These are phyloP conservation scores for Solanum appendiculatum DNA, from an alignment of 257 asterid species.

Conservation along the genomic window DNA sequence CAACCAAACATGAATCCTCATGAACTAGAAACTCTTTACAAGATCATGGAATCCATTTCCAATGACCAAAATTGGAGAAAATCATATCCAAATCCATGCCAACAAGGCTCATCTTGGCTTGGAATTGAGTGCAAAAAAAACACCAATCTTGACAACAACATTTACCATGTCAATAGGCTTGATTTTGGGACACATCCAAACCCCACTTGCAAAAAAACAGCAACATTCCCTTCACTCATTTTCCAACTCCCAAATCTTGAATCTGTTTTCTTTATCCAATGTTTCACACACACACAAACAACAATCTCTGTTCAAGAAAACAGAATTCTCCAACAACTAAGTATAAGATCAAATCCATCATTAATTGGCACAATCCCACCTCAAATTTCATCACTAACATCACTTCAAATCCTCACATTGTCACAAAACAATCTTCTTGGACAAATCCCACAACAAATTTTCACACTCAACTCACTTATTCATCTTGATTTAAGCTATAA, in stretches of 20 bases:
- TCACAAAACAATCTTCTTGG: conserved; percentile 66
- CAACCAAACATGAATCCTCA: conserved; percentile 28
- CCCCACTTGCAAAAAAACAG: conserved; percentile 61
- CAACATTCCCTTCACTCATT: conserved; percentile 59
- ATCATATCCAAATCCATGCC: conserved; percentile 68
- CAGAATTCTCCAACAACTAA: conserved; percentile 40
- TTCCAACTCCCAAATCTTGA: conserved; percentile 60
- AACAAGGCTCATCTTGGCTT: conserved; percentile 50
- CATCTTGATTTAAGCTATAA: conserved; percentile 85
- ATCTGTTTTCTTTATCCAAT: conserved; percentile 59
- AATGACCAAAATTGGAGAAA: conserved; percentile 51
- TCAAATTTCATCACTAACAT: conserved; percentile 40
- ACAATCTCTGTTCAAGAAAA: conserved; percentile 16
- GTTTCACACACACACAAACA: conserved; percentile 43
- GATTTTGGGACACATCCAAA: conserved; percentile 70
- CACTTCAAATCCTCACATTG: conserved; percentile 72
- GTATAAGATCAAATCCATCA: conserved; percentile 55
- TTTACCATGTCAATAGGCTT: conserved; percentile 52
- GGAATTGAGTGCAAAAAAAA: conserved; percentile 61
- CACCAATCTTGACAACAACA: not conserved
- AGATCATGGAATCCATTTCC: conserved; percentile 65
- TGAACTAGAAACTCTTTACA: conserved; percentile 56
- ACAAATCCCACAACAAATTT: conserved; percentile 34
- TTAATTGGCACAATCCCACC: conserved; percentile 66
- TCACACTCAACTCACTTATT: conserved; percentile 33